phyloP scores from a whole-genome alignment of 495 filamentous ascomycete species.

The Oidiodendron maius region DNA sequence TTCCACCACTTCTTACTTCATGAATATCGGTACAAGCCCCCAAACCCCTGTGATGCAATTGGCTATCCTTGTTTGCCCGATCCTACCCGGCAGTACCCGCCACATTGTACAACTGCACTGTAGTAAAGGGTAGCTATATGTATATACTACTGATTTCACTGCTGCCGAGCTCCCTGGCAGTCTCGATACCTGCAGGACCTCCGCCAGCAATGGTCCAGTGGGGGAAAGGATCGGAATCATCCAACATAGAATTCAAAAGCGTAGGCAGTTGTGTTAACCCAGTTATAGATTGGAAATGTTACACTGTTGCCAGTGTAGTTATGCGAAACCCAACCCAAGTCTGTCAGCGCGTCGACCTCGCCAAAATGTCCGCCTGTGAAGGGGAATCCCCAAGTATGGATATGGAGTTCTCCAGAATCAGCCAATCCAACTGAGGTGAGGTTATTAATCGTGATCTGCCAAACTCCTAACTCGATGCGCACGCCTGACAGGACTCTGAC shows the following conservation, averaged over 20 bases:
- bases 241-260: constrained; percentile 9
- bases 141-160: too few relatives aligned
- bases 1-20: too few relatives aligned
- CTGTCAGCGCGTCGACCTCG: constrained; percentile 5
- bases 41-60: too few relatives aligned
- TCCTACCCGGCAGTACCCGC: too few relatives aligned
- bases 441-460: constrained; percentile 23
- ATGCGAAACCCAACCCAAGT: neutral
- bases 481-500: constrained; percentile 26
- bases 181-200: too few relatives aligned
- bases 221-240: too few relatives aligned
- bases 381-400: constrained; percentile 26
- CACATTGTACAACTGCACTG: too few relatives aligned
- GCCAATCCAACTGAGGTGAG: constrained; percentile 27
- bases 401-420: constrained; percentile 20
- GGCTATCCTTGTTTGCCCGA: too few relatives aligned
- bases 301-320: neutral
- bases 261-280: neutral
- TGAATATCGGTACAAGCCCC: too few relatives aligned
- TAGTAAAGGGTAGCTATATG: too few relatives aligned
- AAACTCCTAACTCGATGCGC: constrained; percentile 23
- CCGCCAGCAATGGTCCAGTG: too few relatives aligned
- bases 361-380: constrained; percentile 8
- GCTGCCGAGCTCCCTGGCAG: too few relatives aligned
- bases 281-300: neutral